Percentiles rank a stretch among this genome's conserved stretches.
Evolutionary conservation across 2,329 filamentous ascomycete genomes (phyloP).

Genomic region (Teratosphaeria destructans): DNA sequence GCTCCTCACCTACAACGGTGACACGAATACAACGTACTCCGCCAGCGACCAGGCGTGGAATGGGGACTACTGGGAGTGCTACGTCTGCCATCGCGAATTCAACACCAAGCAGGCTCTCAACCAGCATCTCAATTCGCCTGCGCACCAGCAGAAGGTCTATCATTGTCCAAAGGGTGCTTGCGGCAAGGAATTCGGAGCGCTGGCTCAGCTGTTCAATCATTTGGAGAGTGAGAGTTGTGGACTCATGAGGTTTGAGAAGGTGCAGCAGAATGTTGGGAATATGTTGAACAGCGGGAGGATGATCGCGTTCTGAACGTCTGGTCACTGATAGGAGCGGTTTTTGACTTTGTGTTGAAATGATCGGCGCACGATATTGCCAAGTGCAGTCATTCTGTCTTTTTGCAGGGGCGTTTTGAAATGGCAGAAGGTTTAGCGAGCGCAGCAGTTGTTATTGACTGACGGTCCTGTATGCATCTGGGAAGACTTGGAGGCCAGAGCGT

Average conservation of each 20-base stretch:
- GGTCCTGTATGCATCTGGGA: too few relatives aligned
- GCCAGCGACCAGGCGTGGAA: conserved; percentile 39
- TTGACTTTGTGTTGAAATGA: too few relatives aligned
- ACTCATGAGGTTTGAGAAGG: conserved; percentile 31
- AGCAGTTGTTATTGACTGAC: too few relatives aligned
- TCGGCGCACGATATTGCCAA: too few relatives aligned
- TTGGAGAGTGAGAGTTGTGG: conserved; percentile 36
- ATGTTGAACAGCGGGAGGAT: conserved; percentile 4
- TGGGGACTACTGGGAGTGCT: conserved; percentile 40
- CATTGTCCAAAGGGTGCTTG: conserved; percentile 35
- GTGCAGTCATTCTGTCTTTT: too few relatives aligned
- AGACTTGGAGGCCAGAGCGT: too few relatives aligned
- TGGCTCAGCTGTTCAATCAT: conserved; percentile 36
- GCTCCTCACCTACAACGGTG: conserved; percentile 37
- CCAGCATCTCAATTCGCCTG: conserved; percentile 45
- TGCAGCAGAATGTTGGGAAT: conserved; percentile 24
- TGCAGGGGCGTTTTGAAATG: too few relatives aligned
- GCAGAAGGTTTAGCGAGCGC: too few relatives aligned
- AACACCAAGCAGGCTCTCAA: conserved; percentile 29
- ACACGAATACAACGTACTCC: conserved; percentile 19
- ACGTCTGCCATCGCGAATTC: conserved; percentile 43
- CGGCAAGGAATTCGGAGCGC: conserved; percentile 26
- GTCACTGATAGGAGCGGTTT: too few relatives aligned
- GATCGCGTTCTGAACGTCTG: conserved; percentile 1
- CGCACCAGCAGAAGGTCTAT: conserved; percentile 40